Percentiles rank a stretch among this genome's conserved stretches.
These are phyloP conservation scores for Penicillium sp. DNA, from an alignment of 2,329 filamentous ascomycete genomes.

Conservation along the genomic window DNA sequence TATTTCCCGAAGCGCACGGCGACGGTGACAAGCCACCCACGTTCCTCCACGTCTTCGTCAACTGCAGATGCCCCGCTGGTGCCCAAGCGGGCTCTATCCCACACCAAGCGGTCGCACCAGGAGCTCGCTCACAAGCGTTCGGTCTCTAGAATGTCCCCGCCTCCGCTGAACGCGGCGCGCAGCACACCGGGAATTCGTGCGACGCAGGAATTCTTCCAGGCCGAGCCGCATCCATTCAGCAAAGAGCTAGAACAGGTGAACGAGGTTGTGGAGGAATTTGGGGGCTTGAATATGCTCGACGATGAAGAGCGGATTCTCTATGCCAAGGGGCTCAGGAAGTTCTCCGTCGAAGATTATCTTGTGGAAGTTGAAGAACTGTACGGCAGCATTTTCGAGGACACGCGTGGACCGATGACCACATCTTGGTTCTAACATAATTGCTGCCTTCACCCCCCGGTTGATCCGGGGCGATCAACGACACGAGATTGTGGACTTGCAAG, in stretches of 20 bases:
- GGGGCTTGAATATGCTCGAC: constrained; percentile 62
- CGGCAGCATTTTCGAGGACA: constrained; percentile 58
- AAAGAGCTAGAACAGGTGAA: constrained; percentile 88
- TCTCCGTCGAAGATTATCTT: constrained; percentile 79
- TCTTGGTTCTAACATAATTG: constrained; percentile 35
- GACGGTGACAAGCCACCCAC: constrained; percentile 61
- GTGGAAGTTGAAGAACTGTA: constrained; percentile 72
- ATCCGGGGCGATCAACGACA: constrained; percentile 19
- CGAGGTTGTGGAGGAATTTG: constrained; percentile 88
- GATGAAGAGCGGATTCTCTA: constrained; percentile 72
- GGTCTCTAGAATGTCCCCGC: constrained; percentile 52
- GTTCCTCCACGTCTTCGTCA: constrained; percentile 48
- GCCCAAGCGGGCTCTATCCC: constrained; percentile 76
- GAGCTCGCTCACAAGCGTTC: constrained; percentile 69
- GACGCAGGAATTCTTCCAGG: constrained; percentile 40
- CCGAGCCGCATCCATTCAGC: constrained; percentile 70
- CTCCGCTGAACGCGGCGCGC: constrained; percentile 40
- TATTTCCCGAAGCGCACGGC: constrained; percentile 69
- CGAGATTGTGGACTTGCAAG: constrained; percentile 15
- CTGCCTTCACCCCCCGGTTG: constrained; percentile 19
- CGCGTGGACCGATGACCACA: constrained; percentile 36
- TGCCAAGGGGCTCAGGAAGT: constrained; percentile 68
- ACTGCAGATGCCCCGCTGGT: constrained; percentile 63
- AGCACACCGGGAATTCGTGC: constrained; percentile 36
- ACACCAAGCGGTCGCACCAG: constrained; percentile 85